These are phyloP conservation scores for Rhizophagus clarus DNA, from an alignment of 192 early-diverging fungal species.

Conservation along the genomic window DNA sequence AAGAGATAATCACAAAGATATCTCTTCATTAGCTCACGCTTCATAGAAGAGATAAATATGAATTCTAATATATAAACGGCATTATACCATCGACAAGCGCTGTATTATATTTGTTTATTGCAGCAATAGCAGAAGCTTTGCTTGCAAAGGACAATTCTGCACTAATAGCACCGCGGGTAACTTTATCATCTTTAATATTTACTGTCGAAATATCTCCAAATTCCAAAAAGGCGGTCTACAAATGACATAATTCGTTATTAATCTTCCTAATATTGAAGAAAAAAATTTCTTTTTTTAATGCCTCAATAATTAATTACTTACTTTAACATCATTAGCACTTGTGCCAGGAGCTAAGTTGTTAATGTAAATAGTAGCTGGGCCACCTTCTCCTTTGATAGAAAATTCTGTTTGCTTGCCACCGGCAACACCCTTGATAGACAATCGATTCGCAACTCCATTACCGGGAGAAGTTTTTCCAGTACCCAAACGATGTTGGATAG, in stretches of 20 bases:
- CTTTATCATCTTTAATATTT: slow-evolving; percentile 38
- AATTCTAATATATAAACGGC: background rate
- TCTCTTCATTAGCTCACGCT: background rate
- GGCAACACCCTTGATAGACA: slow-evolving; percentile 32
- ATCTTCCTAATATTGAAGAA: background rate
- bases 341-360: slow-evolving; percentile 43
- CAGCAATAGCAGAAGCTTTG: slow-evolving; percentile 42
- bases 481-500: slow-evolving; percentile 21
- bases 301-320: slow-evolving; percentile 10
- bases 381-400: slow-evolving; percentile 45
- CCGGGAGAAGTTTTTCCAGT: background rate
- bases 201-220: slow-evolving; percentile 41
- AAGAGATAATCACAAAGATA: background rate
- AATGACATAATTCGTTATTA: slow-evolving; percentile 10
- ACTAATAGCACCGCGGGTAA: slow-evolving; percentile 33
- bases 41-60: background rate
- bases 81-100: slow-evolving; percentile 46
- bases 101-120: slow-evolving; percentile 46
- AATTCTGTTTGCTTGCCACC: slow-evolving; percentile 31
- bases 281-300: background rate
- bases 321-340: slow-evolving; percentile 48
- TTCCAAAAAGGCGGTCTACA: slow-evolving; percentile 41
- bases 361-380: slow-evolving; percentile 41
- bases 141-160: slow-evolving; percentile 44
- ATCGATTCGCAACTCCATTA: slow-evolving; percentile 10